Conservation (phyloP, 352 stramenopile species). For the Globisporangium recalcitrans region DNA sequence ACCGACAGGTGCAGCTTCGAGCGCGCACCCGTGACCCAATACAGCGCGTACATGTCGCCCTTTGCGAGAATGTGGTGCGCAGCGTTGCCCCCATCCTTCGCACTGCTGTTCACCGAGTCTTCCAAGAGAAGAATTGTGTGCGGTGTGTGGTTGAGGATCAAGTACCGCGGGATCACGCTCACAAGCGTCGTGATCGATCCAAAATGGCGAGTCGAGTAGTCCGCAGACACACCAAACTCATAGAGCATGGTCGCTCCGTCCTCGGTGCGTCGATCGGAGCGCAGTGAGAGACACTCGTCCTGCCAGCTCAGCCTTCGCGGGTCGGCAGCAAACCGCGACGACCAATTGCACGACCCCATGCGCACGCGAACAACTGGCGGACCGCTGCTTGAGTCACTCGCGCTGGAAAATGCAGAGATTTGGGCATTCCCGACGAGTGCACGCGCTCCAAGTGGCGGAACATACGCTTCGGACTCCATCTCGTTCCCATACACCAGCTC, state of each 20-base stretch:
- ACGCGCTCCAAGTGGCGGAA: conserved; percentile 43
- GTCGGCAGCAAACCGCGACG: conserved; percentile 62
- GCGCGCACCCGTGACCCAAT: conserved; percentile 60
- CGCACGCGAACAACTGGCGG: conserved; percentile 51
- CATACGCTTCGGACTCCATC: conserved; percentile 52
- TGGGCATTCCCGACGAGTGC: conserved; percentile 70
- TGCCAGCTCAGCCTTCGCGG: conserved; percentile 77
- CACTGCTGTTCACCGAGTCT: conserved; percentile 15
- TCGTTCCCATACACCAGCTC: conserved; percentile 73
- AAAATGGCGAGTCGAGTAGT: conserved; percentile 80
- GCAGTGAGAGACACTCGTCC: conserved; percentile 70
- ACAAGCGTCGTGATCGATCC: conserved; percentile 79
- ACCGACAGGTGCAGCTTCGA: conserved; percentile 53
- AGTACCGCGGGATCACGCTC: conserved; percentile 76
- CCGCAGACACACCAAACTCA: conserved; percentile 74
- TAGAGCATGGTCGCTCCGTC: conserved; percentile 47
- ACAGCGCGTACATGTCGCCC: conserved; percentile 74
- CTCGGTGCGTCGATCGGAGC: conserved; percentile 21
- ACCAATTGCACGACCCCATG: conserved; percentile 59
- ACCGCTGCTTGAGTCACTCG: conserved; percentile 19
- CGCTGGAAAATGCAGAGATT: conserved; percentile 63
- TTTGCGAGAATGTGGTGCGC: conserved; percentile 67
- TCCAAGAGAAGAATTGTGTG: conserved; percentile 70
- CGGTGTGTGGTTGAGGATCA: conserved; percentile 62
- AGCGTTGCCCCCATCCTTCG: conserved; percentile 24